phyloP scores from a whole-genome alignment of 257 asterid genomes.

The Plantago elongata region DNA sequence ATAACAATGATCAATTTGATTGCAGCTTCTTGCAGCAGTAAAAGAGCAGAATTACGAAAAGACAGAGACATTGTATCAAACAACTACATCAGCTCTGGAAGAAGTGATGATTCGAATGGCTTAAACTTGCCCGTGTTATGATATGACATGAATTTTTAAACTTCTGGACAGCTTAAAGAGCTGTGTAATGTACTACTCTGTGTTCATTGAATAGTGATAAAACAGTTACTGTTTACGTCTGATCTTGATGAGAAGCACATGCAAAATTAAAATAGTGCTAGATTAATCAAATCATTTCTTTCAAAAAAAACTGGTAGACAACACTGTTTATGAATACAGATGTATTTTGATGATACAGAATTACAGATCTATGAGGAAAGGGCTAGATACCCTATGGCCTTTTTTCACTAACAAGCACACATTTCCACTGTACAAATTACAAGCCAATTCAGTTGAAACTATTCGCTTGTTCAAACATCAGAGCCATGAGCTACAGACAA shows the following conservation, averaged over 20 bases:
- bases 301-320: too few species aligned
- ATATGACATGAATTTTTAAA: not conserved
- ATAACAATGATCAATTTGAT: slow-evolving; percentile 1
- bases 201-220: too few species aligned
- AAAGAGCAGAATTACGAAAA: slow-evolving; percentile 40
- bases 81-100: slow-evolving; percentile 47
- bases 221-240: too few species aligned
- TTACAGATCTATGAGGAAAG: too few species aligned
- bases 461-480: slow-evolving; percentile 30
- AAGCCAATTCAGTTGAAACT: slow-evolving; percentile 40
- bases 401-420: slow-evolving; percentile 23
- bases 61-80: slow-evolving; percentile 44
- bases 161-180: not conserved
- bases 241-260: too few species aligned
- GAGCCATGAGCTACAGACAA: slow-evolving; percentile 30
- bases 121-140: slow-evolving; percentile 15
- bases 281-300: too few species aligned
- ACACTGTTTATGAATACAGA: too few species aligned
- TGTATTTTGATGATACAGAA: too few species aligned
- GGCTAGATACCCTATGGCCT: too few species aligned
- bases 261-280: too few species aligned
- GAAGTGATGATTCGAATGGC: slow-evolving; percentile 74
- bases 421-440: slow-evolving; percentile 52
- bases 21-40: slow-evolving; percentile 61
- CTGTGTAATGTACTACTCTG: too few species aligned